phyloP scores from a whole-genome alignment of 2,329 filamentous ascomycete genomes.

The Ploettnerulaceae sp. region DNA sequence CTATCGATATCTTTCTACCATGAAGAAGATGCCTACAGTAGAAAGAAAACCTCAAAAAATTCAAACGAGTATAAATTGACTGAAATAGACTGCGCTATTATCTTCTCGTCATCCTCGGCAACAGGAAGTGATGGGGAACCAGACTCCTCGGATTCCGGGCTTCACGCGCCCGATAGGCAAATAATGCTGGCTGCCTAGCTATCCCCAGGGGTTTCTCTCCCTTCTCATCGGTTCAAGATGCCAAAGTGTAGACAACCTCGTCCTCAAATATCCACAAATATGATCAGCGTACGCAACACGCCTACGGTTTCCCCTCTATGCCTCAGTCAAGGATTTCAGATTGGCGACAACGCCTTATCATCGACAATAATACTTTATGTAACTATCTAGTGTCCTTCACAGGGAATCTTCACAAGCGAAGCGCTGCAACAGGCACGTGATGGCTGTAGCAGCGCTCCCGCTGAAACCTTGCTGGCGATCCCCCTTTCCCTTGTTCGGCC shows the following conservation, averaged over 20 bases:
- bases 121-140: too few relatives aligned
- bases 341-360: background rate
- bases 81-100: too few relatives aligned
- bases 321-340: background rate
- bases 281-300: background rate
- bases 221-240: background rate
- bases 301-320: slow-evolving; percentile 1
- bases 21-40: too few relatives aligned
- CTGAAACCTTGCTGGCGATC: slow-evolving; percentile 1
- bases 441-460: background rate
- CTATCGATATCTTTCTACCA: too few relatives aligned
- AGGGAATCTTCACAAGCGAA: slow-evolving; percentile 4
- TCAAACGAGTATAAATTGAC: too few relatives aligned
- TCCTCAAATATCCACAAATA: background rate
- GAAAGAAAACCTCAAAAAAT: too few relatives aligned
- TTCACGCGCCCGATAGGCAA: too few relatives aligned
- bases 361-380: too few relatives aligned
- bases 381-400: too few relatives aligned
- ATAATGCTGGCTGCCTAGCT: background rate
- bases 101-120: too few relatives aligned
- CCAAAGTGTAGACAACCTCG: background rate
- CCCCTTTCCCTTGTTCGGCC: too few relatives aligned
- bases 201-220: background rate
- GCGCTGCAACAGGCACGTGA: background rate
- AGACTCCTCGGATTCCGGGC: too few relatives aligned